phyloP scores from a whole-genome alignment of 768 basidiomycete species.

The Pleurotus sapidus region DNA sequence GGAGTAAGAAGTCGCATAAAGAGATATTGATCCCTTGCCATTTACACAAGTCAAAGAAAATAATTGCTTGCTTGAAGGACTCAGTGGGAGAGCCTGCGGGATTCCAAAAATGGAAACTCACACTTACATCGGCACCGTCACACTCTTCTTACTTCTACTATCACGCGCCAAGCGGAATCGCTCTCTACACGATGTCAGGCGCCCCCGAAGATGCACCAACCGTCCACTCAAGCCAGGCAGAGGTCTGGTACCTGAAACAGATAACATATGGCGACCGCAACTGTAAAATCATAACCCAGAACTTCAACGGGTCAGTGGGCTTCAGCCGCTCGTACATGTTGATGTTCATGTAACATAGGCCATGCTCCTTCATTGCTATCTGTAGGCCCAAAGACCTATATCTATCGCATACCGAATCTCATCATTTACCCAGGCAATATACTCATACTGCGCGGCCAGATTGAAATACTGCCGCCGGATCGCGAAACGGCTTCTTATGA shows the following conservation, averaged over 20 bases:
- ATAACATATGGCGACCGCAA: background rate
- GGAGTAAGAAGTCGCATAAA: too few relatives aligned
- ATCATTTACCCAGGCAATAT: constrained; percentile 66
- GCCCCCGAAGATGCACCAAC: background rate
- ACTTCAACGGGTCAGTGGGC: constrained; percentile 74
- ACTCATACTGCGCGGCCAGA: constrained; percentile 77
- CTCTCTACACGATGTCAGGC: background rate
- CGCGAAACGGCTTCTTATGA: constrained; percentile 80
- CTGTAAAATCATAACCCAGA: constrained; percentile 66
- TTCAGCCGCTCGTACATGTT: constrained; percentile 1
- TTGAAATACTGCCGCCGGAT: constrained; percentile 64
- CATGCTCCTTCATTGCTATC: constrained; percentile 89
- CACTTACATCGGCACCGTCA: too few relatives aligned
- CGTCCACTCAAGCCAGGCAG: background rate
- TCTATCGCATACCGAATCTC: background rate
- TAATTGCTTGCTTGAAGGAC: too few relatives aligned
- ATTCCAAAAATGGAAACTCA: too few relatives aligned
- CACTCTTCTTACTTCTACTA: constrained; percentile 9
- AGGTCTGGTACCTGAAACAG: constrained; percentile 6
- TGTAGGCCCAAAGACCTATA: constrained; percentile 41
- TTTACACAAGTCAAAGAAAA: too few relatives aligned
- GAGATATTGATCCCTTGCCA: too few relatives aligned
- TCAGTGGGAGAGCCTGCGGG: too few relatives aligned
- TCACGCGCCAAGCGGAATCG: background rate
- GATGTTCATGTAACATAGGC: constrained; percentile 40